Conservation (phyloP, 352 stramenopile species). For the Saprolegnia parasitica region DNA sequence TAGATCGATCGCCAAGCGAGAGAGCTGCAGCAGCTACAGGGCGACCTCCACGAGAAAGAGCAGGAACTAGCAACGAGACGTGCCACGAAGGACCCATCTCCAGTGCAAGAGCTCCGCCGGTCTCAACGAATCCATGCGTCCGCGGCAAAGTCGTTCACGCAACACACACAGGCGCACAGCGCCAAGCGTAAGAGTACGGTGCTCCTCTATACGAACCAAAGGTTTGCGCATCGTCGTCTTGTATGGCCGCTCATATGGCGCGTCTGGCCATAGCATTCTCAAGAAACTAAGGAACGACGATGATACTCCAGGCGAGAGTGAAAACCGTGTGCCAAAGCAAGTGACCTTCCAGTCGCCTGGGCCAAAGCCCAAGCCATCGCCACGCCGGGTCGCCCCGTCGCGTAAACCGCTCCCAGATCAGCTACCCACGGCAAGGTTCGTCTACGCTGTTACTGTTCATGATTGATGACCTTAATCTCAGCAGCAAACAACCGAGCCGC, state of each 20-base stretch:
- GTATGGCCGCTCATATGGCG: too few relatives aligned
- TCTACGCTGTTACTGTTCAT: neutral
- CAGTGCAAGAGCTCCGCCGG: too few relatives aligned
- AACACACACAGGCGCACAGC: slow-evolving; percentile 3
- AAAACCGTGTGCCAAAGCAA: slow-evolving; percentile 11
- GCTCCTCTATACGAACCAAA: neutral
- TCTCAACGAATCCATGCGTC: too few relatives aligned
- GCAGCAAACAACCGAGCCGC: neutral
- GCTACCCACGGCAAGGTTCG: neutral
- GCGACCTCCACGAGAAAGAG: too few relatives aligned
- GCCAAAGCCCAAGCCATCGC: neutral
- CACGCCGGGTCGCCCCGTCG: neutral
- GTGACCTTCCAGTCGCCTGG: neutral
- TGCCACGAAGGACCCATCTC: too few relatives aligned
- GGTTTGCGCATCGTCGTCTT: neutral
- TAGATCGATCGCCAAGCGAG: too few relatives aligned
- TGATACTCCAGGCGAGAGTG: slow-evolving; percentile 3
- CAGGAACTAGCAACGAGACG: too few relatives aligned
- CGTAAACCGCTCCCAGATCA: neutral
- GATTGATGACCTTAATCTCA: neutral
- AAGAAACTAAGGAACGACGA: slow-evolving; percentile 12
- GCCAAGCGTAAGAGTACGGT: neutral
- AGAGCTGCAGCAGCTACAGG: too few relatives aligned
- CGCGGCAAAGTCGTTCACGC: neutral
- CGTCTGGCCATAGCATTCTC: slow-evolving; percentile 3